phyloP scores from a whole-genome alignment of 2,329 filamentous ascomycete species.

The Colletotrichum karsti region DNA sequence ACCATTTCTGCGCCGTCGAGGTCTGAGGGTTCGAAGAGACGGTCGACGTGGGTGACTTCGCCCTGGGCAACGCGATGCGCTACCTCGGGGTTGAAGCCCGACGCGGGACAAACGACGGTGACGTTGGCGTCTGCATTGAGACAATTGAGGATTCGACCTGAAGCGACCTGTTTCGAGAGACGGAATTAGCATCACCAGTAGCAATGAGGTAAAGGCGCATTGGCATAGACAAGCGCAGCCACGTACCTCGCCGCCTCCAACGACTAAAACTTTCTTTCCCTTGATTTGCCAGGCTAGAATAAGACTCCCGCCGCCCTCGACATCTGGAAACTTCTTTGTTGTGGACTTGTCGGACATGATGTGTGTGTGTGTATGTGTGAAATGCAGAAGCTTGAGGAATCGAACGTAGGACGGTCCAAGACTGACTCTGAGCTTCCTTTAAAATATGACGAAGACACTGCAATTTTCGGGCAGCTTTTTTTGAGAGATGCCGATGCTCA shows the following conservation, averaged over 20 bases:
- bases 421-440: background rate
- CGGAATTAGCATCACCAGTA: background rate
- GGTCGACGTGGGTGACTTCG: slow-evolving; percentile 83
- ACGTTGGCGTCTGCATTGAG: slow-evolving; percentile 95
- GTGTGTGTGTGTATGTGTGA: background rate
- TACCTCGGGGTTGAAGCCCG: slow-evolving; percentile 89
- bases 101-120: slow-evolving; percentile 81
- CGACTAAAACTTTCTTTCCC: slow-evolving; percentile 87
- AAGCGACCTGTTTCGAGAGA: slow-evolving; percentile 75
- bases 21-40: slow-evolving; percentile 86
- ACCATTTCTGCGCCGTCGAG: slow-evolving; percentile 88
- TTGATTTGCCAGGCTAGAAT: slow-evolving; percentile 96
- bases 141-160: slow-evolving; percentile 90
- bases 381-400: background rate
- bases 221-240: background rate
- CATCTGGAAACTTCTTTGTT: slow-evolving; percentile 71
- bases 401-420: background rate
- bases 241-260: slow-evolving; percentile 92
- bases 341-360: slow-evolving; percentile 29
- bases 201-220: background rate
- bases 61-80: slow-evolving; percentile 78
- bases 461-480: too few relatives aligned
- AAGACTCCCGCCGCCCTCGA: slow-evolving; percentile 90
- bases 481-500: too few relatives aligned
- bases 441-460: too few relatives aligned